phyloP scores from a whole-genome alignment of 148 eudicot genomes.

The Nyssa sinensis region DNA sequence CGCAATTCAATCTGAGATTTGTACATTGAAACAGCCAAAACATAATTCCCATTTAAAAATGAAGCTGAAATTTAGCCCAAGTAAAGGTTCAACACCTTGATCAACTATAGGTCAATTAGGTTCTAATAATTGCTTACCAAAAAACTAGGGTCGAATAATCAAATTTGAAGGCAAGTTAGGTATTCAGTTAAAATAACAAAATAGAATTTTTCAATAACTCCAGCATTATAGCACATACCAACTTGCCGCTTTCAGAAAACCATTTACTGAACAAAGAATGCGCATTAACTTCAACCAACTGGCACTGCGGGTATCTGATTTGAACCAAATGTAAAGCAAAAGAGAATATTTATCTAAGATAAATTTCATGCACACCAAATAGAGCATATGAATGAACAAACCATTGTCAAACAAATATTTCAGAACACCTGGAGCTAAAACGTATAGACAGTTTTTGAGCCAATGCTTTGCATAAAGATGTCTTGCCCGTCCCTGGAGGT shows the following conservation, averaged over 20 bases:
- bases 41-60: neutral
- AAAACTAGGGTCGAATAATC: neutral
- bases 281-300: conserved; percentile 94
- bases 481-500: conserved; percentile 99
- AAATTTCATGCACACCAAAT: neutral
- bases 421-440: conserved; percentile 72
- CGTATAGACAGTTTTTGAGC: conserved; percentile 97
- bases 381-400: neutral
- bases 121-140: neutral
- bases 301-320: conserved; percentile 78
- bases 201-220: neutral
- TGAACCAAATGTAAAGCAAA: conserved; percentile 14
- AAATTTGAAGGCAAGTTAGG: neutral
- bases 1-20: neutral
- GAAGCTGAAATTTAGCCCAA: neutral
- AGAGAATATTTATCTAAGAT: conserved; percentile 4
- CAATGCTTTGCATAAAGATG: conserved; percentile 94
- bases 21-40: neutral
- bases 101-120: neutral
- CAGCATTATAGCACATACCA: conserved; percentile 48
- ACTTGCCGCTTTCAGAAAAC: conserved; percentile 99
- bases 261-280: conserved; percentile 99
- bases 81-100: neutral
- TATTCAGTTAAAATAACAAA: neutral
- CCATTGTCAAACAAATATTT: neutral